Conservation (phyloP, 768 basidiomycete genomes). For the Dictyophora rubrovolvata region DNA sequence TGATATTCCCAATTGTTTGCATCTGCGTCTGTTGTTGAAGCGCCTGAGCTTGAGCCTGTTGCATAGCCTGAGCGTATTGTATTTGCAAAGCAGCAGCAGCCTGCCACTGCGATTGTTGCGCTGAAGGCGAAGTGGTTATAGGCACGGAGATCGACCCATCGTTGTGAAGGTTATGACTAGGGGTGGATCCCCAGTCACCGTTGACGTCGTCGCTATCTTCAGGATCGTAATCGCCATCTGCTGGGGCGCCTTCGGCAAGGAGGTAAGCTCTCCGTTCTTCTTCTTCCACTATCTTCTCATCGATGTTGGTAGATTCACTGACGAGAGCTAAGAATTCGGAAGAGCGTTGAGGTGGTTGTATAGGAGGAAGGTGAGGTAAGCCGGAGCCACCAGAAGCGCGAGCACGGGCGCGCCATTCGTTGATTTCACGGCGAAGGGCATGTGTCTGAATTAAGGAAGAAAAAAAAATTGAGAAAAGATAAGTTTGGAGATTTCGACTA, state of each 20-base stretch:
- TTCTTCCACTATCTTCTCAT: constrained; percentile 14
- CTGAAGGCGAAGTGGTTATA: background rate
- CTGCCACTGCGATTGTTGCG: background rate
- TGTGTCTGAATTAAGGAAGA: constrained; percentile 84
- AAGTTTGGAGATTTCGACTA: background rate
- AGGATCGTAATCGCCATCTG: constrained; percentile 3
- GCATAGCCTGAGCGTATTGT: background rate
- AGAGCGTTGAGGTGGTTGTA: constrained; percentile 64
- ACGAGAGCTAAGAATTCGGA: constrained; percentile 45
- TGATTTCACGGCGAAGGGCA: constrained; percentile 80
- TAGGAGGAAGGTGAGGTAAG: constrained; percentile 38
- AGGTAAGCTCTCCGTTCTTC: constrained; percentile 14
- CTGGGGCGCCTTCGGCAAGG: constrained; percentile 3
- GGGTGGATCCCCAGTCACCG: background rate
- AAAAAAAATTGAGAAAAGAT: constrained; percentile 26
- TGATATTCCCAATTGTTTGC: background rate
- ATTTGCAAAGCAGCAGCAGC: background rate
- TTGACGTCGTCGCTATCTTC: constrained; percentile 4
- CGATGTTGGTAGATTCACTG: constrained; percentile 14
- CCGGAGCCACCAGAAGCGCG: constrained; percentile 19
- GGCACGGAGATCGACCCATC: background rate
- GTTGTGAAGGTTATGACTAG: background rate
- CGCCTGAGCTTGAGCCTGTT: constrained; percentile 1
- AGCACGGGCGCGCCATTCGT: constrained; percentile 82
- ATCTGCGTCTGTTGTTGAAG: background rate